Evolutionary conservation across 164 flowering plant species (phyloP).

Genomic region (Tetrastigma voinierianum): DNA sequence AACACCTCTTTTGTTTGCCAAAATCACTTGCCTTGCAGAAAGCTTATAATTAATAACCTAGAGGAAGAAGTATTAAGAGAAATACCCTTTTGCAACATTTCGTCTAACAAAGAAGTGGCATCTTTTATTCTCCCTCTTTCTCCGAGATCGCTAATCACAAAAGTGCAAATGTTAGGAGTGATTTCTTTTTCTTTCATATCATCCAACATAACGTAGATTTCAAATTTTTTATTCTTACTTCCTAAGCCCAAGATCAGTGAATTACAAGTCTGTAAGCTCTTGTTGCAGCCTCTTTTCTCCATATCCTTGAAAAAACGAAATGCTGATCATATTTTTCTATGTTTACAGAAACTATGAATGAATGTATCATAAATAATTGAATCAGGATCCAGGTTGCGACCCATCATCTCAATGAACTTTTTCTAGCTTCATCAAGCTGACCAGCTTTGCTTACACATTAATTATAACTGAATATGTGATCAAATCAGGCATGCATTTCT

Average conservation of each 20-base stretch:
- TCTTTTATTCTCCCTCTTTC: conserved; percentile 67
- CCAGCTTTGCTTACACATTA: conserved; percentile 67
- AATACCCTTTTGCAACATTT: conserved; percentile 69
- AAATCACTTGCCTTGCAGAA: conserved; percentile 64
- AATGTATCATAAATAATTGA: conserved; percentile 61
- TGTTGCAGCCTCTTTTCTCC: conserved; percentile 77
- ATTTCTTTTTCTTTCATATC: conserved; percentile 80
- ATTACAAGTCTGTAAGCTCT: conserved; percentile 69
- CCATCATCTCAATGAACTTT: conserved; percentile 76
- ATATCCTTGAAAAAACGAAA: conserved; percentile 87
- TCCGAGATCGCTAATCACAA: conserved; percentile 62
- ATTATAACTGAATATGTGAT: conserved; percentile 77
- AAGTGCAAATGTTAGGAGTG: conserved; percentile 64
- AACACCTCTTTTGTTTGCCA: conserved; percentile 61
- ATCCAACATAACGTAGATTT: conserved; percentile 65
- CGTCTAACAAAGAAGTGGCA: conserved; percentile 63
- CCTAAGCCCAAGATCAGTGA: conserved; percentile 75
- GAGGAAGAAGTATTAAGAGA: conserved; percentile 66
- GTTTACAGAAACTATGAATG: conserved; percentile 58
- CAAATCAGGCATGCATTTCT: conserved; percentile 72
- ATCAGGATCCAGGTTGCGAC: conserved; percentile 68
- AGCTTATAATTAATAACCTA: conserved; percentile 57
- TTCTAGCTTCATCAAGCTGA: conserved; percentile 83
- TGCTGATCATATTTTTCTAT: conserved; percentile 79
- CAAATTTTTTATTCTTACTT: conserved; percentile 60